These are phyloP conservation scores for Cordyceps cateniannulata DNA, from an alignment of 2,329 filamentous ascomycete genomes.

Conservation along the genomic window DNA sequence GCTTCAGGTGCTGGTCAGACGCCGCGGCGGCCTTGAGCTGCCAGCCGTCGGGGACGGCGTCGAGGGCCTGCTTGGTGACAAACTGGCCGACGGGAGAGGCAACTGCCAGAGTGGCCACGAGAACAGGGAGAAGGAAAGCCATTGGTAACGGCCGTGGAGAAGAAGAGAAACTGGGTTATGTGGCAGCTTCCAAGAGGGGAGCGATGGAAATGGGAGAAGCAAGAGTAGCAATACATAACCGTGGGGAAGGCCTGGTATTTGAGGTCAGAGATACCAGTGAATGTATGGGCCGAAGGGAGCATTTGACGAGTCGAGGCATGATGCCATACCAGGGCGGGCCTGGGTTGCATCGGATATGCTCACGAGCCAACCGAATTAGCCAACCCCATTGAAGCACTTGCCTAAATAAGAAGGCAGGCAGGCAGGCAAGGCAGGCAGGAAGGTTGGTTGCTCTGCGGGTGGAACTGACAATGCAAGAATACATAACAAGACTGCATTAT, in stretches of 20 bases:
- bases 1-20: background rate
- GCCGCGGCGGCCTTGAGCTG: conserved; percentile 4
- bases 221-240: background rate
- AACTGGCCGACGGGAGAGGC: conserved; percentile 10
- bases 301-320: background rate
- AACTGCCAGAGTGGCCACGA: conserved; percentile 11
- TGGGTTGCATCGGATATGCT: background rate
- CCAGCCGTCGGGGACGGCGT: conserved; percentile 7
- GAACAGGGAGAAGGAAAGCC: conserved; percentile 9
- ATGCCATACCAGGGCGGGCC: background rate
- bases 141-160: background rate
- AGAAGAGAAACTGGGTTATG: background rate
- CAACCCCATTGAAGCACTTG: background rate
- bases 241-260: background rate
- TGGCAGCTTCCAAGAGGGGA: background rate
- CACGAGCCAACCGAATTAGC: background rate
- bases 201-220: background rate
- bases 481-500: background rate
- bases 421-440: background rate
- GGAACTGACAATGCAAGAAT: background rate
- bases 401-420: conserved; percentile 3
- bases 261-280: too few species aligned
- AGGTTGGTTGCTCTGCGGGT: background rate
- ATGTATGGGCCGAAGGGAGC: background rate
- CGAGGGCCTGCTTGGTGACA: conserved; percentile 11